Evolutionary conservation across 352 stramenopile species (phyloP).

Genomic region (Phytopythium chamaehyphon): DNA sequence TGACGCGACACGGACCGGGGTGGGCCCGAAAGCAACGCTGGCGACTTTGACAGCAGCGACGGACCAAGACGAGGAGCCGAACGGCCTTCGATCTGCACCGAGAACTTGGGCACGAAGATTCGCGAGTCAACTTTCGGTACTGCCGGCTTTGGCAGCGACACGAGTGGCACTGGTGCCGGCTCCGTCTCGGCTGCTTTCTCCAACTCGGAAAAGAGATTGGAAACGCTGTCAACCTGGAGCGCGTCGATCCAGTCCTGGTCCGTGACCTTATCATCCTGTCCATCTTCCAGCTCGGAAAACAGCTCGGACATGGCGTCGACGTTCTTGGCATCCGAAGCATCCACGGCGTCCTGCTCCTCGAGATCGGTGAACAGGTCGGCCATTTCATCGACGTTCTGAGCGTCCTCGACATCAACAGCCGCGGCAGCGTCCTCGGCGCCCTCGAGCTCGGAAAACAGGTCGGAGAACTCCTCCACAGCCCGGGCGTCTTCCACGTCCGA

Average conservation of each 20-base stretch:
- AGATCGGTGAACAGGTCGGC: constrained; percentile 22
- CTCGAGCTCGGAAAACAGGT: constrained; percentile 16
- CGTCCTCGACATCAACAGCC: constrained; percentile 37
- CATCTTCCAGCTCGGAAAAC: constrained; percentile 30
- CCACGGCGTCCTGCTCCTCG: constrained; percentile 16
- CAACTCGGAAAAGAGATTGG: constrained; percentile 41
- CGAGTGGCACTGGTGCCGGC: neutral
- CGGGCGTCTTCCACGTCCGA: constrained; percentile 14
- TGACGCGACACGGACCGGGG: constrained; percentile 11
- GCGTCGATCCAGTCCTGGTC: constrained; percentile 42
- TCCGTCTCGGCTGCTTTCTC: constrained; percentile 14
- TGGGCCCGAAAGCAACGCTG: constrained; percentile 29
- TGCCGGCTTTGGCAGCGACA: constrained; percentile 1
- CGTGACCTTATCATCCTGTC: neutral
- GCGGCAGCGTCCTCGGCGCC: constrained; percentile 5
- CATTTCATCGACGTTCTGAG: constrained; percentile 14
- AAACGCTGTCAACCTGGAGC: constrained; percentile 48
- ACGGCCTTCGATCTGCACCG: constrained; percentile 43
- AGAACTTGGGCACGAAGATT: constrained; percentile 54
- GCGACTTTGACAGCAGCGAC: constrained; percentile 1
- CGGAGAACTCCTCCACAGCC: constrained; percentile 26
- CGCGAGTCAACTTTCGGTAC: constrained; percentile 34
- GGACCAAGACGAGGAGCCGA: neutral
- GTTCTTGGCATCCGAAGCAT: constrained; percentile 30
- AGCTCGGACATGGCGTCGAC: constrained; percentile 35